Evolutionary conservation across 2,329 filamentous ascomycete species (phyloP).

Genomic region (Neofusicoccum ribis): DNA sequence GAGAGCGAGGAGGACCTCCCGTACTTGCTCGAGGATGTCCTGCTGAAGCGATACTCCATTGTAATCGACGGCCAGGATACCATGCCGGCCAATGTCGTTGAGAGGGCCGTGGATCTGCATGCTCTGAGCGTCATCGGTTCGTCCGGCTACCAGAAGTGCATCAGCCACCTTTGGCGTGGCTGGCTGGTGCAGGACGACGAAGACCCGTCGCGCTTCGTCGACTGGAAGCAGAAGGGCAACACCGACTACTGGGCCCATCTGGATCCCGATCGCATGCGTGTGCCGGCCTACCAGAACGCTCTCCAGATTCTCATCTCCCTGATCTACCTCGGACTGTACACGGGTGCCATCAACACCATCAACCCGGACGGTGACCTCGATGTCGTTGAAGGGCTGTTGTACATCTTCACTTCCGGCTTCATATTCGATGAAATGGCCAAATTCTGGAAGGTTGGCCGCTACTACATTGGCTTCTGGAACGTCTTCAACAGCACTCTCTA

Average conservation of each 20-base stretch:
- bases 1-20: conserved; percentile 77
- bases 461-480: conserved; percentile 96
- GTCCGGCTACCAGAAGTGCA: conserved; percentile 94
- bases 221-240: conserved; percentile 81
- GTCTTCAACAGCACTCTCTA: conserved; percentile 89
- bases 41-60: conserved; percentile 88
- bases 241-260: conserved; percentile 77
- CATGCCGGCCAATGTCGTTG: conserved; percentile 80
- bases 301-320: conserved; percentile 84
- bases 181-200: conserved; percentile 97
- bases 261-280: conserved; percentile 91
- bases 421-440: conserved; percentile 85
- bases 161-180: conserved; percentile 87
- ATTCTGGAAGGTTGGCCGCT: conserved; percentile 89
- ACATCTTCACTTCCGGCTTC: conserved; percentile 89
- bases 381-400: conserved; percentile 77
- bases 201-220: conserved; percentile 84
- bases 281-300: conserved; percentile 88
- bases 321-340: conserved; percentile 82
- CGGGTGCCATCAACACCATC: conserved; percentile 88
- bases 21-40: conserved; percentile 76
- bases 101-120: conserved; percentile 91
- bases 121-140: conserved; percentile 85
- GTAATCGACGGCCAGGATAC: conserved; percentile 71
- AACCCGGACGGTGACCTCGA: conserved; percentile 84